Conservation (phyloP, 306 rosid genomes). For the Cicer cuneatum region DNA sequence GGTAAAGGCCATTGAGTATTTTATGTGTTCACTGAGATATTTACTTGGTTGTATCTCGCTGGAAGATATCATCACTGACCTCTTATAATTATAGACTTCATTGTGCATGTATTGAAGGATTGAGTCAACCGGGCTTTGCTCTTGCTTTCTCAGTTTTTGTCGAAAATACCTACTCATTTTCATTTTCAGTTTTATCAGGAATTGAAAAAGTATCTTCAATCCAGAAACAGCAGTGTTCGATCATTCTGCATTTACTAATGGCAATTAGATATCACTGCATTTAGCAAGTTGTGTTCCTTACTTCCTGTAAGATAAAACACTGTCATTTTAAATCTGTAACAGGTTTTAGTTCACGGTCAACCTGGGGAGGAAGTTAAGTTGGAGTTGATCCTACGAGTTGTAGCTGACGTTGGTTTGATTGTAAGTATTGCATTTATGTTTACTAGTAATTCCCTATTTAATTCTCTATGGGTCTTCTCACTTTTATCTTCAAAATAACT, state of each 20-base stretch:
- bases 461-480: neutral
- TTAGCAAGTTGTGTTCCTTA: slow-evolving; percentile 31
- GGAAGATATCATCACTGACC: slow-evolving; percentile 35
- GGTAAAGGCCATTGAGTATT: slow-evolving; percentile 54
- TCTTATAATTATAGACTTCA: slow-evolving; percentile 24
- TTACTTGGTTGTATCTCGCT: neutral
- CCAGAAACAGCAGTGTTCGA: slow-evolving; percentile 19
- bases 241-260: slow-evolving; percentile 15
- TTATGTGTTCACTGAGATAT: slow-evolving; percentile 22
- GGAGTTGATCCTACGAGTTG: slow-evolving; percentile 94
- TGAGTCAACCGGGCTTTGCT: slow-evolving; percentile 30
- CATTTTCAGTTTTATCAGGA: neutral
- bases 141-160: slow-evolving; percentile 14
- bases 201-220: slow-evolving; percentile 14
- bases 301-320: slow-evolving; percentile 33
- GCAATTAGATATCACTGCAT: neutral
- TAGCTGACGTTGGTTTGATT: slow-evolving; percentile 91
- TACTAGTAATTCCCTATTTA: slow-evolving; percentile 14
- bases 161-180: slow-evolving; percentile 19
- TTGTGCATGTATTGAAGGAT: slow-evolving; percentile 18
- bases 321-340: slow-evolving; percentile 39
- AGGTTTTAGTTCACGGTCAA: slow-evolving; percentile 86
- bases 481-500: slow-evolving; percentile 24
- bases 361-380: slow-evolving; percentile 95
- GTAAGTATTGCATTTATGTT: slow-evolving; percentile 47